Evolutionary conservation across 148 eudicot genomes (phyloP), one percentile per base, ranked within the genome.

Genomic region (Mesembryanthemum crystallinum): DNA sequence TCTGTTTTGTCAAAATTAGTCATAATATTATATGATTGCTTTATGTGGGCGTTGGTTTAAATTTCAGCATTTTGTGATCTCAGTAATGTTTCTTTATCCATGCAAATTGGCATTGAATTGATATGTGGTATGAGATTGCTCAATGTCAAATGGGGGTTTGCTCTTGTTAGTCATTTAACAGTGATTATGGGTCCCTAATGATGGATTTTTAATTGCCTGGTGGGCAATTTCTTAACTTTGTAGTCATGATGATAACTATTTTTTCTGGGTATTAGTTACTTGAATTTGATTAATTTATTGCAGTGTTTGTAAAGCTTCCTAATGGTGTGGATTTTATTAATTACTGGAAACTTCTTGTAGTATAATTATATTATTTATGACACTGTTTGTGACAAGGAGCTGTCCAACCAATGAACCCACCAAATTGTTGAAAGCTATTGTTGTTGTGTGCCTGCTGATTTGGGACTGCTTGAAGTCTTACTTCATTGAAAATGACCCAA

Each of bases 401-500:
- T 64, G 66, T 77, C 61, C 78, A 77, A 69, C 65, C 37, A 68
- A 67, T 72, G 77, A 81, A 73, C 71, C 65, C 57, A 77, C 75
- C 73, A 77, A 77, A 62, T 73, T 35, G 18, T 7, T 60, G 79
- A 76, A 57, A 81, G 73, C 69, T 71, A 67, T 67, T 23, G 75
- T 73, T 68, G 70, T 30, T 58, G 32, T 58, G 74, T 42, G 71
- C 75, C 64, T 59, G 29, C 52, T 71, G 64, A 71, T 55, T 23
- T 45, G 43, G 67, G 51, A 75, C 49, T 76, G 52, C 55, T n/a
- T 71, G 67, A 71, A 71, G 57, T 75, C 75, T 75, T 72, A 77
- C 35, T 77, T 73, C 81, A 81, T 39, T 77, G 75, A 73, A 28
- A 73, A 81, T 67, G 77, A 81, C 77, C 30, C 49, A 43, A 66